phyloP scores from a whole-genome alignment of 768 basidiomycete genomes.

The Tephrocybe sp. region DNA sequence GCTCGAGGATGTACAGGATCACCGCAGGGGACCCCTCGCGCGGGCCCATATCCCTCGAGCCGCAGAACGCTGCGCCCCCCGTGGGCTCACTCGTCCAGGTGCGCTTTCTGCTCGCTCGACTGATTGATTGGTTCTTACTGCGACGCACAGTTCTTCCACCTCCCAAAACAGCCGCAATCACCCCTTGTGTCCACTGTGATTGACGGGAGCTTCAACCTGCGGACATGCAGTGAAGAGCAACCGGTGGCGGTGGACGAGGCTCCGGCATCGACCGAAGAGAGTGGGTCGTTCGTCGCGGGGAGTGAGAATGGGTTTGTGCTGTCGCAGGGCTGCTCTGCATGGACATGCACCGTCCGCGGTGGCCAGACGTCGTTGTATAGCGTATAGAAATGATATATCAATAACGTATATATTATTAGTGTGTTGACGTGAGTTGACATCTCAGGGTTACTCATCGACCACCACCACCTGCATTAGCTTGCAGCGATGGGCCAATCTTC shows the following conservation, averaged over 20 bases:
- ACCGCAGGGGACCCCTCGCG: constrained; percentile 72
- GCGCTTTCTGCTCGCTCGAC: not conserved
- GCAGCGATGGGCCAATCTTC: constrained; percentile 2
- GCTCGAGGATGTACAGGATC: constrained; percentile 49
- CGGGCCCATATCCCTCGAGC: constrained; percentile 63
- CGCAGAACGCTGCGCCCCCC: constrained; percentile 44
- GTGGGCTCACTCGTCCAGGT: constrained; percentile 51
- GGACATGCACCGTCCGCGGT: constrained; percentile 45
- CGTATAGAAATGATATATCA: not conserved
- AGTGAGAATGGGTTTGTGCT: constrained; percentile 58
- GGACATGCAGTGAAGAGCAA: not conserved
- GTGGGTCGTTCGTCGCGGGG: constrained; percentile 37
- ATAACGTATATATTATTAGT: no score
- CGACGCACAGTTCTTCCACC: not conserved
- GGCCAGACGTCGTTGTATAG: constrained; percentile 21
- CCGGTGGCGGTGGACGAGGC: no score
- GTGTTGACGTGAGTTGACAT: constrained; percentile 1
- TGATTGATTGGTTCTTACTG: not conserved
- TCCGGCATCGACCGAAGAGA: not conserved
- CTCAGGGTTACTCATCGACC: constrained; percentile 15
- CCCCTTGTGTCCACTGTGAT: not conserved
- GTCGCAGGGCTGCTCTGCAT: constrained; percentile 23
- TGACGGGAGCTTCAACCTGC: not conserved
- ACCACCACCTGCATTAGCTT: not conserved
- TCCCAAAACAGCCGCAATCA: not conserved